These are phyloP conservation scores for Aquilaria sinensis DNA, from an alignment of 345 rosid genomes.

Conservation along the genomic window DNA sequence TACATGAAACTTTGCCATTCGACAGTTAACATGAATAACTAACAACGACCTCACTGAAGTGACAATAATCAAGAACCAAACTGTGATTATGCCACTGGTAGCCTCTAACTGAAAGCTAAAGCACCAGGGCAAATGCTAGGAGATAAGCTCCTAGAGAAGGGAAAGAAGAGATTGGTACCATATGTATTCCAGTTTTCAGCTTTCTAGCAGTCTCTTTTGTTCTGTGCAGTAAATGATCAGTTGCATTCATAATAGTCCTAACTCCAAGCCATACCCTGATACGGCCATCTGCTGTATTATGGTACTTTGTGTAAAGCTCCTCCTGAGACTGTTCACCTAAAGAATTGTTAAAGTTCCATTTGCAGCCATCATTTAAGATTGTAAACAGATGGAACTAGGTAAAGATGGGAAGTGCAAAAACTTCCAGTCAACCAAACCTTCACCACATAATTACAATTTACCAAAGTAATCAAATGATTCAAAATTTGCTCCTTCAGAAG, in stretches of 20 bases:
- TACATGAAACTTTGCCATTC: too few species aligned
- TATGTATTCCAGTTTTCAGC: conserved; percentile 62
- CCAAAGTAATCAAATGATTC: too few species aligned
- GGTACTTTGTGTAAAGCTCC: conserved; percentile 49
- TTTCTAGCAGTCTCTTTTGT: conserved; percentile 54
- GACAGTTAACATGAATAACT: too few species aligned
- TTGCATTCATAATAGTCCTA: conserved; percentile 62
- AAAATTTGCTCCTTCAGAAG: too few species aligned
- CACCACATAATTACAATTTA: too few species aligned
- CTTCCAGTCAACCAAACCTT: too few species aligned
- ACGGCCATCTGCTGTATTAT: conserved; percentile 61
- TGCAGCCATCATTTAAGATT: too few species aligned
- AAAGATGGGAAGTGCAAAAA: too few species aligned
- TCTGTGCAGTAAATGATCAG: conserved; percentile 47
- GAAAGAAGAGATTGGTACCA: conserved; percentile 31
- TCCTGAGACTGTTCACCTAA: conserved; percentile 48
- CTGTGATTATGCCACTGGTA: not conserved
- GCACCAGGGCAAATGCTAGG: not conserved
- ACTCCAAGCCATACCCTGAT: conserved; percentile 66
- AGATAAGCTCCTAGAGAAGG: not conserved
- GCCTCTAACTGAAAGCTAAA: not conserved
- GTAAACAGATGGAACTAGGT: too few species aligned
- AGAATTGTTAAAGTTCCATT: not conserved
- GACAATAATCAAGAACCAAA: too few species aligned
- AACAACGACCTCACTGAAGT: too few species aligned